Base-by-base conservation (phyloP, 2,329 filamentous ascomycete genomes). In the Sporothrix humicola region DNA sequence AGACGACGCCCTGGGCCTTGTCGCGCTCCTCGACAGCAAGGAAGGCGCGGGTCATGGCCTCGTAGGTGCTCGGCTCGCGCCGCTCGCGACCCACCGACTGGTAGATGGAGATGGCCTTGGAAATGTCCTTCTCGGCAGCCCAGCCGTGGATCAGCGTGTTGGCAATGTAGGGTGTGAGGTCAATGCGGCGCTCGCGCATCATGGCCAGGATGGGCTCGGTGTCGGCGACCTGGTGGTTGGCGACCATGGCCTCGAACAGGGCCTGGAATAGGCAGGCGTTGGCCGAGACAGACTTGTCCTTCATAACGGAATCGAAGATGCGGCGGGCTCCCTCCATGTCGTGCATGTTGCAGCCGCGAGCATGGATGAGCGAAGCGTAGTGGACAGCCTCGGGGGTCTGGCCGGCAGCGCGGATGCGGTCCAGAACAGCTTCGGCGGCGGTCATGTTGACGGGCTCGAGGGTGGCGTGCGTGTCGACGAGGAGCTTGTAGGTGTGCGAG, bases 121-220 rank as follows among this genome's bases (percentile, higher is more conserved):
- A 83, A 61, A 98, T 92, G 76, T 97, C 88, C 82, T 92, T 92
- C 81, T 93, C 92, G 15, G 91, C 88, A 26, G 95, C 93, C 95
- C 96, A 99, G 76, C 96, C 96, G 80, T 98, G 95, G 79, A 99
- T 98, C 63, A 99, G 87, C 6, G 95, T 97, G 85, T 99, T 99
- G 80, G 96, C 96, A 80, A 99, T 98, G 84, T 99, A 99, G 0
- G 96, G 92, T 2, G 96, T 98, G 86, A 98, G 90, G 78, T 94
- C 92, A 12, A 99, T 91, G 52, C 89, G 84, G 74, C 89, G 90
- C 69, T 84, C 82, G 72, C 86, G 87, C 96, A 99, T 98, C 77
- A 93, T 87, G 26, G 84, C 83, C 20, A 98, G 88, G 8, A 97
- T 82, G 0, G 89, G 82, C 79, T 95, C 90, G 0, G 94, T 95